These are phyloP conservation scores for Cubamyces lactineus DNA, from an alignment of 768 basidiomycete species.

Conservation along the genomic window DNA sequence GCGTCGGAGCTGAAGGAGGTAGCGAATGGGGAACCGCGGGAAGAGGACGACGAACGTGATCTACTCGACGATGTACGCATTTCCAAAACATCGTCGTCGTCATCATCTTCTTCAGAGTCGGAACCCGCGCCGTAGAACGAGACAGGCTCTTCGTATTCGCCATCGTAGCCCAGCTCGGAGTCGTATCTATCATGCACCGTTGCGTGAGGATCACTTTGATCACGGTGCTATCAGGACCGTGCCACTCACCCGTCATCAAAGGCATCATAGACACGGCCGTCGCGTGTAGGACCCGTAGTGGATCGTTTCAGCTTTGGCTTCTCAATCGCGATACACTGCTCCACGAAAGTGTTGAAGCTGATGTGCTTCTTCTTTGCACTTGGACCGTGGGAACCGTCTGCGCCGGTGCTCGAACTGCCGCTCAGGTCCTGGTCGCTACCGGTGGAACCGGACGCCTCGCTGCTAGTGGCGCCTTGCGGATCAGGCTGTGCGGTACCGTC, in stretches of 20 bases:
- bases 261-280: constrained; percentile 31
- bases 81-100: constrained; percentile 63
- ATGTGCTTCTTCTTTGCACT: constrained; percentile 82
- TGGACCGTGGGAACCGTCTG: constrained; percentile 26
- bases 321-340: constrained; percentile 92
- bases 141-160: constrained; percentile 46
- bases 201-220: not conserved
- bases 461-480: constrained; percentile 22
- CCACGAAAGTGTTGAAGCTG: constrained; percentile 96
- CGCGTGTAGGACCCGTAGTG: constrained; percentile 22
- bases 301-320: constrained; percentile 53
- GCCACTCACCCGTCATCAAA: constrained; percentile 68
- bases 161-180: constrained; percentile 57
- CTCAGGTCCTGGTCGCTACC: constrained; percentile 39
- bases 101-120: constrained; percentile 48
- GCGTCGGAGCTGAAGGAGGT: constrained; percentile 27
- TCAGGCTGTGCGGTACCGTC: constrained; percentile 26
- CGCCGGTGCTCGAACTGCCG: constrained; percentile 31
- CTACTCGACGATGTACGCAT: constrained; percentile 52
- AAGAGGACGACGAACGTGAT: constrained; percentile 45
- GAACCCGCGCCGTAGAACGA: constrained; percentile 33
- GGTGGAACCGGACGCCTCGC: constrained; percentile 35
- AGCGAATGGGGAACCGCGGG: constrained; percentile 33
- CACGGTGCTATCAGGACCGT: not conserved
- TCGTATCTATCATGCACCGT: constrained; percentile 53